Conservation (phyloP, 2,329 filamentous ascomycete species). For the Dothistroma septosporum region DNA sequence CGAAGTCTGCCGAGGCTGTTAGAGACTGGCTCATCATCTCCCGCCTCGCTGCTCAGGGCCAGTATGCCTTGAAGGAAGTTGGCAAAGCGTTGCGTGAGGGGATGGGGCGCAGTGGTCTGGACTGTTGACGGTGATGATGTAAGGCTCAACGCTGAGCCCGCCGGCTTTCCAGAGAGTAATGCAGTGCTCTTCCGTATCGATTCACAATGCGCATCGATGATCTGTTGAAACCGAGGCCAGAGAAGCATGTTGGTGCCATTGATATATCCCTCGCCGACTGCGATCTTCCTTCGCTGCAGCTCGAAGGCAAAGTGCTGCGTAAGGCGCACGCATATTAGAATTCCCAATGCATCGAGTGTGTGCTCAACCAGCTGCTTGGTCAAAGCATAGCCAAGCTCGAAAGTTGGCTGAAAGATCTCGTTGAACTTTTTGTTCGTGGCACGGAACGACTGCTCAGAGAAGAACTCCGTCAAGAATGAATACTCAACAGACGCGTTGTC, state of each 20-base stretch:
- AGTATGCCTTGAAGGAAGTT: conserved; percentile 86
- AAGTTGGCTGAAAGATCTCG: conserved; percentile 85
- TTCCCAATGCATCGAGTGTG: conserved; percentile 77
- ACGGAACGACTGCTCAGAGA: conserved; percentile 71
- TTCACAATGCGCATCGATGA: conserved; percentile 91
- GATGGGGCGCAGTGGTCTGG: conserved; percentile 78
- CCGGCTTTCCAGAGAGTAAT: conserved; percentile 46
- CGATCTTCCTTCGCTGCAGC: conserved; percentile 84
- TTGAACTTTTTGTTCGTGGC: conserved; percentile 77
- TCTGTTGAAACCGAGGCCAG: conserved; percentile 90
- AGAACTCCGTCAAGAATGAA: conserved; percentile 86
- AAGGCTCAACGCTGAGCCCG: conserved; percentile 52
- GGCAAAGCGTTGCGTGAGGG: conserved; percentile 90
- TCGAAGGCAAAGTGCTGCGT: conserved; percentile 95
- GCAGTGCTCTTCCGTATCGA: conserved; percentile 63
- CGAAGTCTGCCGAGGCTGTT: conserved; percentile 73
- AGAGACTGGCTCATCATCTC: conserved; percentile 88
- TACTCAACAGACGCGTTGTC: conserved; percentile 96
- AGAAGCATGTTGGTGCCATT: conserved; percentile 94
- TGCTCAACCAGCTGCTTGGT: conserved; percentile 72
- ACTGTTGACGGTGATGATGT: conserved; percentile 53
- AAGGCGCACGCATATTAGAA: conserved; percentile 84
- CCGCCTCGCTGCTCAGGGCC: conserved; percentile 77
- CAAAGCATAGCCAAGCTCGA: conserved; percentile 72
- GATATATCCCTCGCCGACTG: conserved; percentile 83